Evolutionary conservation across 768 basidiomycete species (phyloP), one percentile per base, ranked within the genome.

Genomic region (Erythrobasidium yunnanense): DNA sequence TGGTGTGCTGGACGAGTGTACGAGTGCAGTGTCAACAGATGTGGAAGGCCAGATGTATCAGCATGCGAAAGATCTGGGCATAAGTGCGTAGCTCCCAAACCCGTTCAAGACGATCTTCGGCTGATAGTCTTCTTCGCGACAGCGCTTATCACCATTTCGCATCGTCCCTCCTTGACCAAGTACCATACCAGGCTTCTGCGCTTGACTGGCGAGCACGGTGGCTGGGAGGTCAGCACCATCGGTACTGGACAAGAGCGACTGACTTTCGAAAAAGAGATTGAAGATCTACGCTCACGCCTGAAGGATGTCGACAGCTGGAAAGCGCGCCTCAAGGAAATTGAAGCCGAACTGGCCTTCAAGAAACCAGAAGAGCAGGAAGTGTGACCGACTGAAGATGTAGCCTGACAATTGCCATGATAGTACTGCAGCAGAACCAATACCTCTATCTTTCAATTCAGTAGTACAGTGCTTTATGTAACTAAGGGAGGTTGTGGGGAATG

Each of bases 1-100:
- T 75, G 90, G 85, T 0, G 81, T 93, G 15, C 78, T 92, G 67
- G 90, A 92, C 76, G 91, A 97, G 73, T 95, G 90, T 76, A 96
- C 92, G 4, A 89, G 87, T 62, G 93, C 92, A 0, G 90, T 97
- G 8, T 92, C 90, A 13, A 88, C 87, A 68, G 93, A 97, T 74
- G 91, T 96, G 22, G 92, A 97, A 75, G 91, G 91, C 0, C 80
- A 83, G 69, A 91, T 97, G 88, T 97, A 96, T 78, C 87, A 92
- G 74, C 84, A 88, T 69, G 86, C 87, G 29, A 95, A 95, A 76
- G 81, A 84, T 32, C 79, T 88, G 13, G 90, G 86, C 0, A 90
- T 95, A 73, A 92, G 72, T 73, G 42, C 55, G 70, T 71, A n/a
- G 17, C n/a, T n/a, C n/a, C n/a, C 42, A 13, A n/a, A 8, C 29